phyloP scores from a whole-genome alignment of 768 basidiomycete species.

The Obba rivulosa region DNA sequence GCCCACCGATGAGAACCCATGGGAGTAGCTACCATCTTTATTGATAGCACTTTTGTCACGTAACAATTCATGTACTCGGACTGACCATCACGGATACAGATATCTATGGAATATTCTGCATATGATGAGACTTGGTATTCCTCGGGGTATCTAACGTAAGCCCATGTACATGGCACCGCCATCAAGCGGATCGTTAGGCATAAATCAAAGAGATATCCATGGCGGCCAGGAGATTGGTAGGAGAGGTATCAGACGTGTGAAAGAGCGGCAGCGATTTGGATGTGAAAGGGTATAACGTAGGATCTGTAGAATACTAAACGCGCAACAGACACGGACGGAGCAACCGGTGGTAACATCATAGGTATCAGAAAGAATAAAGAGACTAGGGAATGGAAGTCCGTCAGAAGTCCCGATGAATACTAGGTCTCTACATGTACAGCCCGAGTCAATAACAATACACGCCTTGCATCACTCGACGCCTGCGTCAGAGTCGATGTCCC shows the following conservation, averaged over 20 bases:
- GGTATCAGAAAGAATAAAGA: not conserved
- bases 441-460: constrained; percentile 4
- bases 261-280: constrained; percentile 19
- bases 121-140: too few species aligned
- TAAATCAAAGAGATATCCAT: constrained; percentile 8
- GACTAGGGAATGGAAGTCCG: not conserved
- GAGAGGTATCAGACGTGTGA: constrained; percentile 3
- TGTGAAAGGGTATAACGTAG: constrained; percentile 18
- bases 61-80: too few species aligned
- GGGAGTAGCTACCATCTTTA: constrained; percentile 32
- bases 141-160: too few species aligned
- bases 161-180: too few species aligned
- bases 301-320: constrained; percentile 2
- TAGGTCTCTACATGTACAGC: constrained; percentile 1
- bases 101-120: not conserved
- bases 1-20: constrained; percentile 50
- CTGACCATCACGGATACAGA: not conserved
- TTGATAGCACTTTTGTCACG: not conserved
- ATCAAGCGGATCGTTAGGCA: not conserved
- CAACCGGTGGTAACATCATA: constrained; percentile 10
- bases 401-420: constrained; percentile 7
- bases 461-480: constrained; percentile 4
- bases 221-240: not conserved
- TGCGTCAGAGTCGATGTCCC: constrained; percentile 70
- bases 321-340: constrained; percentile 10